Evolutionary conservation across 306 rosid species (phyloP).

Genomic region (Prunus davidiana): DNA sequence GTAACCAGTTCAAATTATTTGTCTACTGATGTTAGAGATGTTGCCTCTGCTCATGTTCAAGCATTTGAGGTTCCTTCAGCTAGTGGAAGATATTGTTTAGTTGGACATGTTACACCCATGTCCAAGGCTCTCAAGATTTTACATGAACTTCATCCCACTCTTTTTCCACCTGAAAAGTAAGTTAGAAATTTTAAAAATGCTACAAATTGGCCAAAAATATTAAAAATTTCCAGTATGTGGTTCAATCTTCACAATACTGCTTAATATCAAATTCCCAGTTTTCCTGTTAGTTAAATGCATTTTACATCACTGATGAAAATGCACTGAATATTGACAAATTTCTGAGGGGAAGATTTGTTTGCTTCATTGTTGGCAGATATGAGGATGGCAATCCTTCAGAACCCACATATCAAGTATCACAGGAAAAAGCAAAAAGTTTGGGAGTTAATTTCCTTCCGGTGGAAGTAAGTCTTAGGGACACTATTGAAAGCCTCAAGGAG

Average conservation of each 20-base stretch:
- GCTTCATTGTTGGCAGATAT: slow-evolving; percentile 5
- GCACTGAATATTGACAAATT: no score
- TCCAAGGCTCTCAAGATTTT: slow-evolving; percentile 2
- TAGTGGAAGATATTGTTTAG: slow-evolving; percentile 30
- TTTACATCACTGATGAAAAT: background rate
- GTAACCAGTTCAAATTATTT: background rate
- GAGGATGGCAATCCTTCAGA: slow-evolving; percentile 1
- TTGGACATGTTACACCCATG: background rate
- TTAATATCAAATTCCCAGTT: background rate
- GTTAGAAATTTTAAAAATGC: background rate
- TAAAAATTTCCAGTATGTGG: background rate
- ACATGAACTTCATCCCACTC: slow-evolving; percentile 8
- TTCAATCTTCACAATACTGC: background rate
- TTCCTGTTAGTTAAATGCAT: background rate
- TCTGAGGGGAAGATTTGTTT: background rate
- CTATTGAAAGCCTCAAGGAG: slow-evolving; percentile 25
- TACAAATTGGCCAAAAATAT: no score
- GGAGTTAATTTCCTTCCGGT: slow-evolving; percentile 21
- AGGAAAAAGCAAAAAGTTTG: slow-evolving; percentile 16
- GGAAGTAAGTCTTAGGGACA: slow-evolving; percentile 21
- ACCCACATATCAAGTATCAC: background rate
- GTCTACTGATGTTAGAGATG: slow-evolving; percentile 26
- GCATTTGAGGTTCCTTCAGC: slow-evolving; percentile 32
- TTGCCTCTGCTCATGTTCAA: slow-evolving; percentile 25
- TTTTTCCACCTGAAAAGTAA: slow-evolving; percentile 13